These are phyloP conservation scores for Globisporangium apiculatum DNA, from an alignment of 352 stramenopile genomes.

Conservation along the genomic window DNA sequence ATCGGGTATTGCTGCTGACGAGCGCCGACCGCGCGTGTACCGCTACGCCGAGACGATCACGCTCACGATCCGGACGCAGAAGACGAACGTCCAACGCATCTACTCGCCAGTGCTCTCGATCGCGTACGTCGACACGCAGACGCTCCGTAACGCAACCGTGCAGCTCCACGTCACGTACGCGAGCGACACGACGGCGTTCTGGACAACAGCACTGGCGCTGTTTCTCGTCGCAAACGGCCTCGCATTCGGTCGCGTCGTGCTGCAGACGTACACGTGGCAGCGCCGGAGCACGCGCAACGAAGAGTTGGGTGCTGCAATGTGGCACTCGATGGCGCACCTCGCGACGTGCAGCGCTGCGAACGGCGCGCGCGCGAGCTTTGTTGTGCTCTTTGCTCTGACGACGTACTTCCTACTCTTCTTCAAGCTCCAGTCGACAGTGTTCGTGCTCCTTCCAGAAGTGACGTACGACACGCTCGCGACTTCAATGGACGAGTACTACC, in stretches of 20 bases:
- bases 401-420: conserved; percentile 93
- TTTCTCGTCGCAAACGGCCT: conserved; percentile 62
- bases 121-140: conserved; percentile 58
- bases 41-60: conserved; percentile 70
- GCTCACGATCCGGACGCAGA: conserved; percentile 52
- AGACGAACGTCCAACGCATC: conserved; percentile 36
- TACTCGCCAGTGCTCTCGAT: conserved; percentile 75
- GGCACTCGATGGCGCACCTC: conserved; percentile 35
- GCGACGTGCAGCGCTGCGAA: conserved; percentile 30
- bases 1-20: conserved; percentile 42
- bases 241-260: conserved; percentile 42
- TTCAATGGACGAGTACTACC: conserved; percentile 79
- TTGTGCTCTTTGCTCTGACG: conserved; percentile 70
- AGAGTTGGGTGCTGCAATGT: conserved; percentile 44
- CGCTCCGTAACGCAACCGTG: conserved; percentile 17
- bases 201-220: conserved; percentile 61
- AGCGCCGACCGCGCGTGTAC: conserved; percentile 43
- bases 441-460: conserved; percentile 79
- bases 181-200: conserved; percentile 74
- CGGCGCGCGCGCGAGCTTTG: conserved; percentile 33
- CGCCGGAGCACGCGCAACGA: conserved; percentile 65
- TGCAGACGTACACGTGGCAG: conserved; percentile 87
- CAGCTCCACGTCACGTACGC: conserved; percentile 85
- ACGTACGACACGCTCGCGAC: conserved; percentile 39
- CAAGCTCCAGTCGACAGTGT: conserved; percentile 87